Conservation (phyloP, 179 eudicot genomes). For the Silene noctiflora region DNA sequence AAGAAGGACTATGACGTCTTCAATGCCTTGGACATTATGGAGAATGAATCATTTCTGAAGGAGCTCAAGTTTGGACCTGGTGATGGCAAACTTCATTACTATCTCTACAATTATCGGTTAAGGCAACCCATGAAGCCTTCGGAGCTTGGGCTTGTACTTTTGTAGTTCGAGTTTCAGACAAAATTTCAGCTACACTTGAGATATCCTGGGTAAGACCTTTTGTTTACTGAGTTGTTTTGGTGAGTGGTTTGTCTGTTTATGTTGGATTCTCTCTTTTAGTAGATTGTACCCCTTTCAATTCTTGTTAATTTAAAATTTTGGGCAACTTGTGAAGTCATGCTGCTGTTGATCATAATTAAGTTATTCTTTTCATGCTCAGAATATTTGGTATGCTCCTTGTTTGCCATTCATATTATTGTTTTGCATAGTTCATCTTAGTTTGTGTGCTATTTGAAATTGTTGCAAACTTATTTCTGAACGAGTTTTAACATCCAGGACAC, state of each 20-base stretch:
- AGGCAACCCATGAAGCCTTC: conserved; percentile 58
- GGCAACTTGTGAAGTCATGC: neutral
- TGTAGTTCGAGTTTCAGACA: conserved; percentile 36
- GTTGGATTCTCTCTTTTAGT: conserved; percentile 19
- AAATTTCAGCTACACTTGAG: conserved; percentile 14
- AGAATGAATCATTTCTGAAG: conserved; percentile 61
- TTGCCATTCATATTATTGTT: conserved; percentile 8
- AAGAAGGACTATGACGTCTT: conserved; percentile 62
- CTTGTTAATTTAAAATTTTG: neutral
- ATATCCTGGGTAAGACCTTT: conserved; percentile 30
- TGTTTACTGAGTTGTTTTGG: neutral
- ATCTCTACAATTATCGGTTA: conserved; percentile 66
- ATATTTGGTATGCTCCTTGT: neutral
- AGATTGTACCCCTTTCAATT: neutral
- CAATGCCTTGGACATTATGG: conserved; percentile 74
- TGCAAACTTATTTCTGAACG: neutral
- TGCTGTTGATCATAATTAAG: neutral
- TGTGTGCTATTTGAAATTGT: neutral
- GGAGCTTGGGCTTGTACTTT: conserved; percentile 71
- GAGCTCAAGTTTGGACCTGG: conserved; percentile 77
- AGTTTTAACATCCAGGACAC: neutral
- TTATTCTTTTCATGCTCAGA: neutral
- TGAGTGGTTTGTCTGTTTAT: conserved; percentile 21
- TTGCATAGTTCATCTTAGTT: neutral
- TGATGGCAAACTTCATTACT: conserved; percentile 76